Evolutionary conservation across 768 basidiomycete genomes (phyloP), one percentile per base, ranked within the genome.

Genomic region (Lentinula edodes): DNA sequence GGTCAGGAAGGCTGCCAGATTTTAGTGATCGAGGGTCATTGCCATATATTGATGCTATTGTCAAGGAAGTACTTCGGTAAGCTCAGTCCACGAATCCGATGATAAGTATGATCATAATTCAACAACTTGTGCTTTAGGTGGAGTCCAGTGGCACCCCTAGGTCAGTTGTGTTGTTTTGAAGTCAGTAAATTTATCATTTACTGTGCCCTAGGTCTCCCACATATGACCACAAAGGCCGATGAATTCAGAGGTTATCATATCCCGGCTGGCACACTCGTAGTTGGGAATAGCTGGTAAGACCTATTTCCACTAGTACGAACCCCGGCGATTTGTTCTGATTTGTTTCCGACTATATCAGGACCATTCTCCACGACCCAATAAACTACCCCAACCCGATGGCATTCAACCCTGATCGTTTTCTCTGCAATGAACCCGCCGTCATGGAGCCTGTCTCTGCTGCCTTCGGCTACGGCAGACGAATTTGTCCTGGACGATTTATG

Each of bases 341-440:
- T 6, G 4, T 35, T 32, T 34, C 52, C 20, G n/a, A 20, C 46
- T 20, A 2, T 2, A 2, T 2, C 55, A 84, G 84, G 81, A 75
- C 75, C 1, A 82, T 84, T 53, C 72, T 83, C 32, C 82, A 80
- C 46, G 80, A 85, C 63, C 79, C 79, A 4, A 48, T 67, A 36
- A 67, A 66, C 13, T 85, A 75, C 66, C 79, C 78, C 0, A 72
- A 83, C 15, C 83, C 84, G 0, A 66, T 73, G 4, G 66, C 63
- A 10, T 85, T 86, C 66, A 75, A 79, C 39, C 84, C 84, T 0
- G 79, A 80, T 23, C 73, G 83, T 18, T 85, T 79, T 65, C 56
- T 80, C 34, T 66, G 34, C 56, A 69, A 38, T 65, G 55, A 56
- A 35, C 43, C 52, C 43, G 64, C 65, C 34, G 38, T 61, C 0